phyloP scores from a whole-genome alignment of 2,329 filamentous ascomycete genomes.

The Talaromyces atroroseus region DNA sequence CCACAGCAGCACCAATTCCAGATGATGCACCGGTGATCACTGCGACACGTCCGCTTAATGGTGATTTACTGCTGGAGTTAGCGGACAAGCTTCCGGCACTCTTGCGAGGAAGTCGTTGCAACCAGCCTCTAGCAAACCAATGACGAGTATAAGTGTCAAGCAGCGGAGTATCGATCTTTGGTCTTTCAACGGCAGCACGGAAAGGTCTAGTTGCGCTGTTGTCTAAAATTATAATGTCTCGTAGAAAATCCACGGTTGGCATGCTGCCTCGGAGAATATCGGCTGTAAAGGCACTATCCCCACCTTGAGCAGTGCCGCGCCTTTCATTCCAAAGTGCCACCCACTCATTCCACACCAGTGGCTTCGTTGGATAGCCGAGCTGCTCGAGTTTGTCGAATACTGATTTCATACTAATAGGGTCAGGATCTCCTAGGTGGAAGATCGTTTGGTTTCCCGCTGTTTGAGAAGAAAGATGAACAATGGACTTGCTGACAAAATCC shows the following conservation, averaged over 20 bases:
- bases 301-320: conserved; percentile 58
- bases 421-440: conserved; percentile 70
- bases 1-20: conserved; percentile 71
- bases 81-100: conserved; percentile 41
- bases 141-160: conserved; percentile 73
- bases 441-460: conserved; percentile 57
- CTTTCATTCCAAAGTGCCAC: conserved; percentile 67
- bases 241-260: conserved; percentile 67
- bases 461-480: conserved; percentile 64
- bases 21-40: conserved; percentile 76
- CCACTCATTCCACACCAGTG: conserved; percentile 67
- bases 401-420: conserved; percentile 59
- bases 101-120: conserved; percentile 57
- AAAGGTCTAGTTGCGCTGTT: conserved; percentile 62
- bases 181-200: conserved; percentile 55
- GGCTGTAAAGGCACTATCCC: conserved; percentile 68
- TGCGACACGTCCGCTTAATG: conserved; percentile 63
- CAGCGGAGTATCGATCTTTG: conserved; percentile 64
- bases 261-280: conserved; percentile 76
- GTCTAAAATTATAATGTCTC: conserved; percentile 66
- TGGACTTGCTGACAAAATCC: conserved; percentile 71
- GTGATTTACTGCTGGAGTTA: conserved; percentile 48
- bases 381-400: conserved; percentile 61
- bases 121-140: conserved; percentile 75
- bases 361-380: conserved; percentile 66